Evolutionary conservation across 441 rosid species (phyloP), one percentile per base, ranked within the genome.

Genomic region (Iberis amara): DNA sequence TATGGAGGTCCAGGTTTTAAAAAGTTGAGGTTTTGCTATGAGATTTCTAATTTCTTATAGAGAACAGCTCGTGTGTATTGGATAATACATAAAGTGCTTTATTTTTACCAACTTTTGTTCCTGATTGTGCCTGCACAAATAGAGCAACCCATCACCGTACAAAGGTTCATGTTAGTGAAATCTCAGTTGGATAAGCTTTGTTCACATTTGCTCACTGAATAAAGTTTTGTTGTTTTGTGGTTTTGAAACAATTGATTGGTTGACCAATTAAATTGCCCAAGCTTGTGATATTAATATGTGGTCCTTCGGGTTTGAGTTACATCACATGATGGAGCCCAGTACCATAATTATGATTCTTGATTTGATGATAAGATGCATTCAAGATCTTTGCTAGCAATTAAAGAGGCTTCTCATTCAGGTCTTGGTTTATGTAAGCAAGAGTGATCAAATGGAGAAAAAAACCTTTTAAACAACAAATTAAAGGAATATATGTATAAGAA

Each of bases 291-390:
- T 11, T 35, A 31, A 7, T 33, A 8, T 61, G 68, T 62, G 44
- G 68, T 62, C 68, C 32, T 39, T 31, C 23, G 38, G 11, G 43
- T 18, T 18, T 18, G 21, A 18, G 21, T 45, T 28, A 30, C 60
- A 45, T 62, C 66, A 53, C 61, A 54, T 37, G 47, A 38, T 62
- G 38, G 46, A 54, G 55, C 28, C 21, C 21, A 18, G 21, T 18
- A 18, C 21, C 21, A 18, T 18, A 18, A 18, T 18, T 18, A 18
- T 18, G 21, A 18, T 18, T 18, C 21, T 18, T 18, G 21, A 18
- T 18, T 18, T 18, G 21, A 1, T 18, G 21, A 18, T 18, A 18
- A 18, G 21, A 18, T 18, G 21, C 1, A 18, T 18, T 18, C 21
- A 18, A 18, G 21, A 18, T 18, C 3, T 18, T 18, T 18, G 2